phyloP scores from a whole-genome alignment of 305 asterid species.

The Solanum chacoense region DNA sequence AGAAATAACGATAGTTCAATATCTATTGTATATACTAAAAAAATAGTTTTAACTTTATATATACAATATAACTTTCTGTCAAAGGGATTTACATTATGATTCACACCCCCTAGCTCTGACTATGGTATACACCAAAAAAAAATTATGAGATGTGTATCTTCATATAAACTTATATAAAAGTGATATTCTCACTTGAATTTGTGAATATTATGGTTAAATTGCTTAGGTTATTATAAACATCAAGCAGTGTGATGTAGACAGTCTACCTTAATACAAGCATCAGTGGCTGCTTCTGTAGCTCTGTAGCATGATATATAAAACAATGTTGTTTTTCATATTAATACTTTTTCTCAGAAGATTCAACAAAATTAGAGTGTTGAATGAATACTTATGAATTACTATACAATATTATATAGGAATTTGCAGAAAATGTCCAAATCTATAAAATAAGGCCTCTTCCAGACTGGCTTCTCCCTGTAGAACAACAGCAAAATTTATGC shows the following conservation, averaged over 20 bases:
- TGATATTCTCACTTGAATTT: not conserved
- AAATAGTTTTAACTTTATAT: not conserved
- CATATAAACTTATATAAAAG: not conserved
- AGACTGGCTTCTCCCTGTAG: not conserved
- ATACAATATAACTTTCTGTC: not conserved
- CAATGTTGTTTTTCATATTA: not conserved
- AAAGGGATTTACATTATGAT: not conserved
- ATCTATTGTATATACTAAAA: not conserved
- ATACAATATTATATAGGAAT: not conserved
- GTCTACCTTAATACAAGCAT: not conserved
- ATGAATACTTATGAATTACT: not conserved
- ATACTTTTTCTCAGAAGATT: not conserved
- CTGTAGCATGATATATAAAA: not conserved
- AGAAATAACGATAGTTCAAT: not conserved
- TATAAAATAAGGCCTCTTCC: not conserved
- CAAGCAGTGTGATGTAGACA: rapidly evolving
- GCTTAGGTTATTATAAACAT: not conserved
- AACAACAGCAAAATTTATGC: not conserved
- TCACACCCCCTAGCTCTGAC: rapidly evolving
- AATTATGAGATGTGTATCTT: too few species aligned
- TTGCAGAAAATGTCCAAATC: not conserved
- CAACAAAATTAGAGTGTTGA: not conserved
- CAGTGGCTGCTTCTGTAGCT: not conserved
- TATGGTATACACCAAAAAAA: not conserved
- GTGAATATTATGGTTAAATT: not conserved